These are phyloP conservation scores for Bacterosira constricta DNA, from an alignment of 108 stramenopile genomes.

Conservation along the genomic window DNA sequence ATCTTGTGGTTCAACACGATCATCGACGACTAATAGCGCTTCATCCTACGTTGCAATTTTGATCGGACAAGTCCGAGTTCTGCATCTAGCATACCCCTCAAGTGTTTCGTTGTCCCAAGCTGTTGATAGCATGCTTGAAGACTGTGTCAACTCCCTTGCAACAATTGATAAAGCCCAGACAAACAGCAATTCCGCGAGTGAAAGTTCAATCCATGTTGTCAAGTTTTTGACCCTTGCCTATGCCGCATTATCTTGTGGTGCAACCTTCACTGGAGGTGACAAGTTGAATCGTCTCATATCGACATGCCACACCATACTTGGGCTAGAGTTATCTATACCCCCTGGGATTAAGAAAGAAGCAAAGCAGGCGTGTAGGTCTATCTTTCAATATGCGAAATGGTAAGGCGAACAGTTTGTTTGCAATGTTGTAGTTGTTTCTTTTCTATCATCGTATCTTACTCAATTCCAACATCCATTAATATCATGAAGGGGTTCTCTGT, in stretches of 20 bases:
- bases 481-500: constrained; percentile 51
- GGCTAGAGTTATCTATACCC: constrained; percentile 16
- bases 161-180: constrained; percentile 4
- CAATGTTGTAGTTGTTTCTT: no score
- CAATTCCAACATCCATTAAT: no score
- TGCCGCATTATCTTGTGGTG: constrained; percentile 74
- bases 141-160: constrained; percentile 11
- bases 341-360: constrained; percentile 34
- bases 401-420: no score
- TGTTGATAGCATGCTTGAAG: constrained; percentile 48
- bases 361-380: constrained; percentile 59
- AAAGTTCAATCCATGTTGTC: constrained; percentile 9
- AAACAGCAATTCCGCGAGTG: constrained; percentile 4
- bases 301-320: constrained; percentile 27
- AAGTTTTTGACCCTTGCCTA: constrained; percentile 50
- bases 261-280: constrained; percentile 22
- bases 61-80: constrained; percentile 53
- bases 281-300: constrained; percentile 16
- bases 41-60: constrained; percentile 48
- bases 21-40: constrained; percentile 35
- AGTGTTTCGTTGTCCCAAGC: constrained; percentile 52
- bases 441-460: no score
- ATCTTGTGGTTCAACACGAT: constrained; percentile 41
- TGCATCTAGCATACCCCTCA: constrained; percentile 69
- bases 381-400: constrained; percentile 75